Evolutionary conservation across 148 eudicot species (phyloP).

Genomic region (Rhododendron molle): DNA sequence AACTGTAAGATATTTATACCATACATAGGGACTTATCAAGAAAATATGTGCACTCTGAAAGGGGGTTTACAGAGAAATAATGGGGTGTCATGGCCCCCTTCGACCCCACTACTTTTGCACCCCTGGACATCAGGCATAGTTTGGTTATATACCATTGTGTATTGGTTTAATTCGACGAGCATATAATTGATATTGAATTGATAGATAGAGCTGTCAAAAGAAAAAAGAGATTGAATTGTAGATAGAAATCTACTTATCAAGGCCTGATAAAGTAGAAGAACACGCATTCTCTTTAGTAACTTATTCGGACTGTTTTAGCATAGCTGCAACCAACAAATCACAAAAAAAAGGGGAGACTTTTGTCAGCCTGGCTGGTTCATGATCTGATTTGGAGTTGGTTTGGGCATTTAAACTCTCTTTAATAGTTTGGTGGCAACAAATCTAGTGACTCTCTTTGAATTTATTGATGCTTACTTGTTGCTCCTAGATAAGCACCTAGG

Average conservation of each 20-base stretch:
- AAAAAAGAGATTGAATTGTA: too few species aligned
- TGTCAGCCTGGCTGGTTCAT: neutral
- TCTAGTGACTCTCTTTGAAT: constrained; percentile 17
- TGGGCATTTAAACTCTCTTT: neutral
- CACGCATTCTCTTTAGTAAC: neutral
- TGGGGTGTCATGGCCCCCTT: neutral
- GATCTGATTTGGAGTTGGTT: neutral
- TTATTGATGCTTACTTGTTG: constrained; percentile 27
- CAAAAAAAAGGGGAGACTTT: neutral
- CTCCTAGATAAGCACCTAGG: constrained; percentile 14
- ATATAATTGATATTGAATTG: neutral
- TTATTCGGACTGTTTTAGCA: neutral
- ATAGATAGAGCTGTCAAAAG: neutral
- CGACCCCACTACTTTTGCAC: neutral
- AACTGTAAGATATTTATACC: neutral
- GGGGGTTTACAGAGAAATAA: neutral
- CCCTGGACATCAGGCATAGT: neutral
- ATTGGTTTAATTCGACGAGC: neutral
- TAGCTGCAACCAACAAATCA: neutral
- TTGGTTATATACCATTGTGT: neutral
- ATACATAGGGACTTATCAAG: neutral
- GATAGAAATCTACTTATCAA: neutral
- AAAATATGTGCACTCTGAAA: neutral
- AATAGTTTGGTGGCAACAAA: neutral
- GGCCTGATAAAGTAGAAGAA: neutral